Evolutionary conservation across 225 moss, liverwort and hornwort species (phyloP), one percentile per base, ranked within the genome.

Genomic region (Polytrichum formosum): DNA sequence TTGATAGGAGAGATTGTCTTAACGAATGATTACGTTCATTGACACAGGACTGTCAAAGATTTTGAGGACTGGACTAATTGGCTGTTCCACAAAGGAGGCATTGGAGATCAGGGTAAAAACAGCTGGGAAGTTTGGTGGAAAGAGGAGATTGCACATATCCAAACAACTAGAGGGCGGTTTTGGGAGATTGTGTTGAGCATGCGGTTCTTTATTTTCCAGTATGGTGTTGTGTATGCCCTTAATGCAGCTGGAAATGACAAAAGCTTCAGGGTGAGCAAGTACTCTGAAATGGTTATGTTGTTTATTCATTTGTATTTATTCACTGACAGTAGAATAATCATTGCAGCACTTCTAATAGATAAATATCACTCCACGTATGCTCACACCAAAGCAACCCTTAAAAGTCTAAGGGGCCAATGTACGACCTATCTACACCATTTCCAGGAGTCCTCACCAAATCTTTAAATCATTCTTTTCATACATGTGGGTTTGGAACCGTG

Each of bases 51-150:
- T 46, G 98, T 99, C 53, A 87, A 92, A 59, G 98, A 99, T 76
- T 99, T 99, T 18, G 98, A 99, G 18, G 88, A 94, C 69, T 99
- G 98, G 98, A 99, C 94, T 55, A 99, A 87, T 60, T 99, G 98
- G 98, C 84, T 99, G 5, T 94, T 92, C 66, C 94, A 99, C 76
- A 99, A 90, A 84, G 98, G 98, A 73, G 98, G 98, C 70, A 87
- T 99, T 53, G 92, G 91, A 65, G 90, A 95, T 18, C 91, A 94
- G 82, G 91, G 92, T 46, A 90, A 87, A 63, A 92, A 94, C 64
- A 99, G 98, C 77, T 99, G 94, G 94, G 98, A 99, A 72, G 90
- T 90, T 5, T 99, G 98, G 98, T 92, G 92, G 94, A 80, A 83
- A 33, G 94, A 92, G 75, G 85, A 88, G 79, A 82, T 82, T 78